A percentile compares a stretch with the other conserved stretches of the same genome.
Conservation (phyloP, 2,329 filamentous ascomycete genomes). For the Microascus cirrosus region DNA sequence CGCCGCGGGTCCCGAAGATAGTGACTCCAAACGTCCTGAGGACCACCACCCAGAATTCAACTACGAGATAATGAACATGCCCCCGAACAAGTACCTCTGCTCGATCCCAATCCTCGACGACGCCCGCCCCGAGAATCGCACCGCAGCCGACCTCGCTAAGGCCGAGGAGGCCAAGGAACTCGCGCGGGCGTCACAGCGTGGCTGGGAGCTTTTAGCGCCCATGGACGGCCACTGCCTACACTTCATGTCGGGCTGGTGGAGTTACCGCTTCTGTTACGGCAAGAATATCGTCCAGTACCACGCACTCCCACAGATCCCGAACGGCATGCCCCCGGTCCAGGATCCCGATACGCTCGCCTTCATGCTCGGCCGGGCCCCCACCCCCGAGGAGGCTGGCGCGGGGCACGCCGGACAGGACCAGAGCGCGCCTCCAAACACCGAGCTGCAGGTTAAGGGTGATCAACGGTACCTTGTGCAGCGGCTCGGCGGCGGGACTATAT, state of each 20-base stretch:
- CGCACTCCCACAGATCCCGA: slow-evolving; percentile 56
- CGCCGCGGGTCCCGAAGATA: background rate
- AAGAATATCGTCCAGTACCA: slow-evolving; percentile 84
- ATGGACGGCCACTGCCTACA: slow-evolving; percentile 77
- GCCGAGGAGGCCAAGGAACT: slow-evolving; percentile 74
- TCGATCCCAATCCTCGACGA: slow-evolving; percentile 62
- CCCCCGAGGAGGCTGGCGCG: slow-evolving; percentile 13
- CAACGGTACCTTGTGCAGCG: slow-evolving; percentile 79
- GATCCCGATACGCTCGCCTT: slow-evolving; percentile 69
- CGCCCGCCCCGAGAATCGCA: slow-evolving; percentile 46
- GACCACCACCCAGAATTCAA: slow-evolving; percentile 19
- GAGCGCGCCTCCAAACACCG: slow-evolving; percentile 31
- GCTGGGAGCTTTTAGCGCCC: slow-evolving; percentile 67
- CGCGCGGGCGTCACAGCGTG: slow-evolving; percentile 61
- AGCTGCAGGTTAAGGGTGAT: slow-evolving; percentile 72
- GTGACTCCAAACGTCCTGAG: background rate
- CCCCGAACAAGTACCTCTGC: slow-evolving; percentile 68
- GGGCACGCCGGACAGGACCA: background rate
- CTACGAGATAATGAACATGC: slow-evolving; percentile 67
- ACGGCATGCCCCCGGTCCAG: slow-evolving; percentile 63
- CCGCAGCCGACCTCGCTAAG: slow-evolving; percentile 54
- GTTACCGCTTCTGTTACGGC: slow-evolving; percentile 89
- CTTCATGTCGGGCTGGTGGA: slow-evolving; percentile 83
- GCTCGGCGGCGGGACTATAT: slow-evolving; percentile 67
- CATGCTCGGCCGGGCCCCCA: slow-evolving; percentile 51